These are phyloP conservation scores for Rhododendron vialii DNA, from an alignment of 148 eudicot species.

Conservation along the genomic window DNA sequence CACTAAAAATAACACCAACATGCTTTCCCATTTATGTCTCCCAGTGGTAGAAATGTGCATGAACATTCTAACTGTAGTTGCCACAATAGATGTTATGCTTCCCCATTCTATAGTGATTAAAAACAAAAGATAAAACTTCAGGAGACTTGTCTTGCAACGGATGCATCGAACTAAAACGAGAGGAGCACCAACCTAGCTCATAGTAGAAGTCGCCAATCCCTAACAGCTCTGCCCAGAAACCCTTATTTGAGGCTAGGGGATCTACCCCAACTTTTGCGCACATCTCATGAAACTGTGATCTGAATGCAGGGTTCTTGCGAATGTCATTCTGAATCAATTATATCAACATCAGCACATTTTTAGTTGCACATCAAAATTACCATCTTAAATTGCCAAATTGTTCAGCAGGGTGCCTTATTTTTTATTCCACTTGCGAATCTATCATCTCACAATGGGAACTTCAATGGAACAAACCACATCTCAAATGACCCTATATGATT, in stretches of 20 bases:
- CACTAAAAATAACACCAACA: neutral
- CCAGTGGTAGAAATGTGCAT: neutral
- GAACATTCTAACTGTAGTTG: neutral
- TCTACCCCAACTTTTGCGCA: slow-evolving; percentile 99
- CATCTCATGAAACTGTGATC: slow-evolving; percentile 98
- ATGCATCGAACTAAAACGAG: neutral
- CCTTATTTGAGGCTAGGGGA: slow-evolving; percentile 95
- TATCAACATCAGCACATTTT: slow-evolving; percentile 9
- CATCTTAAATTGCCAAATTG: neutral
- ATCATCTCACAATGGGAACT: neutral
- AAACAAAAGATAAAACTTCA: neutral
- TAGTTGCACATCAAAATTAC: neutral
- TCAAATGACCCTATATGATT: neutral
- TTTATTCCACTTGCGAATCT: neutral
- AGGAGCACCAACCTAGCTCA: slow-evolving; percentile 72
- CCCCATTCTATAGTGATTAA: neutral
- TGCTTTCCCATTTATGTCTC: neutral
- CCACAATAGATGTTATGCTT: neutral
- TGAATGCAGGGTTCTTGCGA: slow-evolving; percentile 90
- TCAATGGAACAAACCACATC: neutral
- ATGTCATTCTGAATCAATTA: slow-evolving; percentile 80
- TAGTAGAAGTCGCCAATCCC: slow-evolving; percentile 98
- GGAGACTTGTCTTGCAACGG: neutral
- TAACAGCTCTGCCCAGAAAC: slow-evolving; percentile 97
- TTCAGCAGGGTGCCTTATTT: neutral